Evolutionary conservation across 75 land plant species (phyloP).

Genomic region (Pinus albicaulis): DNA sequence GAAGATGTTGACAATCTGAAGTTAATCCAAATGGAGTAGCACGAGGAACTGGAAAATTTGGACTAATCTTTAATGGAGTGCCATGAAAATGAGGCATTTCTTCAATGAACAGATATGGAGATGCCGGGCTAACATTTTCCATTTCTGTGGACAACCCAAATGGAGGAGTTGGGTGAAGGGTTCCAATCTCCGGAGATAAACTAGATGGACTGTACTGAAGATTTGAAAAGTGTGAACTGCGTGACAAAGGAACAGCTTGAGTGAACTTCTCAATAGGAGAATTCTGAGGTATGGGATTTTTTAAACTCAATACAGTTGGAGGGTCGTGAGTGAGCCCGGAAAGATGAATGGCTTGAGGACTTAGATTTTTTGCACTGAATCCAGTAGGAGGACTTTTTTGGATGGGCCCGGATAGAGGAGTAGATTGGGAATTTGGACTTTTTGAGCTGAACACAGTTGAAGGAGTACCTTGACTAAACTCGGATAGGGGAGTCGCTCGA

Average conservation of each 20-base stretch:
- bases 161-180: neutral
- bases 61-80: neutral
- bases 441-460: slow-evolving; percentile 3
- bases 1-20: neutral
- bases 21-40: slow-evolving; percentile 3
- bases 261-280: no score
- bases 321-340: neutral
- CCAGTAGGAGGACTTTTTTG: neutral
- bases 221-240: neutral
- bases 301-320: neutral
- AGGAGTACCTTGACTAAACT: neutral
- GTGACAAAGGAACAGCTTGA: neutral
- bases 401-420: neutral
- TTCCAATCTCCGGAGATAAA: neutral
- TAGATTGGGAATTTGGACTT: neutral
- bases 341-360: neutral
- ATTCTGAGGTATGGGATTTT: neutral
- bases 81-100: neutral
- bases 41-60: neutral
- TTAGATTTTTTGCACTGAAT: neutral
- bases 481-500: neutral
- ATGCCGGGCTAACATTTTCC: neutral
- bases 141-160: neutral
- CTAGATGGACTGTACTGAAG: neutral
- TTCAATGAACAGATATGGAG: neutral